Conservation (phyloP, 768 basidiomycete species). For the Phaeotremella skinneri region DNA sequence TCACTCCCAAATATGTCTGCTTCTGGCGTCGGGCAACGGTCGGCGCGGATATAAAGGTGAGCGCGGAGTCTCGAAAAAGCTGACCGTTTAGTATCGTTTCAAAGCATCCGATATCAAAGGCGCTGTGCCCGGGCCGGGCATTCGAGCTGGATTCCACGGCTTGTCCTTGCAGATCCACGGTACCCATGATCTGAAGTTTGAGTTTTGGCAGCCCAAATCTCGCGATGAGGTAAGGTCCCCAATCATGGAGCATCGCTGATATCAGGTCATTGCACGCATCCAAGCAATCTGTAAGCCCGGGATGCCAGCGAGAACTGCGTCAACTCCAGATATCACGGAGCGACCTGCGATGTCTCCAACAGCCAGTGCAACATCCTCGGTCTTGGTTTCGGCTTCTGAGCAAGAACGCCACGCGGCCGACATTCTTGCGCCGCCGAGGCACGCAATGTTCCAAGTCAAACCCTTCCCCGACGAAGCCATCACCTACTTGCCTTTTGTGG, state of each 20-base stretch:
- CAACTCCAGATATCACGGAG: background rate
- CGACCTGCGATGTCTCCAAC: background rate
- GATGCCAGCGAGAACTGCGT: background rate
- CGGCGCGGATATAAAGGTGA: conserved; percentile 47
- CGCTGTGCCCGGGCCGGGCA: conserved; percentile 52
- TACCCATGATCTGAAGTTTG: conserved; percentile 57
- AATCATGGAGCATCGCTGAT: background rate
- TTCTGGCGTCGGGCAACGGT: conserved; percentile 45
- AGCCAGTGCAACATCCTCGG: background rate
- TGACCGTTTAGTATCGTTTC: conserved; percentile 53
- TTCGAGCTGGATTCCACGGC: conserved; percentile 47
- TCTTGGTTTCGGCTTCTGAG: background rate
- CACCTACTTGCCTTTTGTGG: conserved; percentile 45
- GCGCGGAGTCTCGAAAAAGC: background rate
- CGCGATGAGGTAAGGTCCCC: conserved; percentile 55
- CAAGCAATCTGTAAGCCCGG: conserved; percentile 2
- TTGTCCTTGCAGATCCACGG: conserved; percentile 57
- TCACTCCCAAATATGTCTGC: conserved; percentile 45
- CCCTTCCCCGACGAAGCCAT: conserved; percentile 42
- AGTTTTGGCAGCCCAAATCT: conserved; percentile 55
- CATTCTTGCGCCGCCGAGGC: conserved; percentile 31
- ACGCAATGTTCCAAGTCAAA: conserved; percentile 14
- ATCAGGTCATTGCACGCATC: conserved; percentile 19
- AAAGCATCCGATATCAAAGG: conserved; percentile 54
- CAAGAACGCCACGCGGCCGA: conserved; percentile 28